These are phyloP conservation scores for Claviceps sp. DNA, from an alignment of 2,329 filamentous ascomycete genomes.

Conservation along the genomic window DNA sequence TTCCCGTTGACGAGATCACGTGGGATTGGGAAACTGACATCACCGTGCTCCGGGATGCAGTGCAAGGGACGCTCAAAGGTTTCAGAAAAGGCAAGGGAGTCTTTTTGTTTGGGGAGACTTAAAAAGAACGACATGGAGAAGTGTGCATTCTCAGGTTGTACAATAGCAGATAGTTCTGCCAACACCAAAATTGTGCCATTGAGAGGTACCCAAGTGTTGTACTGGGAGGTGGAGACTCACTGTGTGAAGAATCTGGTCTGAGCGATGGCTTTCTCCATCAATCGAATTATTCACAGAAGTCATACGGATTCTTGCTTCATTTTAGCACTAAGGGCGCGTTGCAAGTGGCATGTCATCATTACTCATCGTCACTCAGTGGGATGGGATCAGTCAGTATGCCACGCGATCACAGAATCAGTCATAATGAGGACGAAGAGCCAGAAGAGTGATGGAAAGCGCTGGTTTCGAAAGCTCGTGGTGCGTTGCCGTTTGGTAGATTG, in stretches of 20 bases:
- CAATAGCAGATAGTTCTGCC: conserved; percentile 1
- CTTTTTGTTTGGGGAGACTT: conserved; percentile 62
- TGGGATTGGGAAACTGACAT: conserved; percentile 77
- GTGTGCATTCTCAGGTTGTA: neutral
- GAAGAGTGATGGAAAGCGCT: too few relatives aligned
- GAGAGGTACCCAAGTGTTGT: neutral
- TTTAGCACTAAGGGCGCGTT: too few relatives aligned
- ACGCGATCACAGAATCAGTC: too few relatives aligned
- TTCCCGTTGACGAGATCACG: conserved; percentile 65
- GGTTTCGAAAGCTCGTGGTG: too few relatives aligned
- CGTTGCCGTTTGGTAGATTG: too few relatives aligned
- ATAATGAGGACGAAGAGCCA: too few relatives aligned
- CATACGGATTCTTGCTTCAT: too few relatives aligned
- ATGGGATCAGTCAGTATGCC: too few relatives aligned
- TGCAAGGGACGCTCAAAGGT: conserved; percentile 71
- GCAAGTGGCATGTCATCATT: too few relatives aligned
- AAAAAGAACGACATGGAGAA: neutral
- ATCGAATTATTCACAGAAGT: too few relatives aligned
- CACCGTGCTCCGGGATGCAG: conserved; percentile 53
- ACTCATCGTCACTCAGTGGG: too few relatives aligned
- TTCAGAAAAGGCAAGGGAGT: conserved; percentile 83
- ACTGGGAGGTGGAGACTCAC: neutral
- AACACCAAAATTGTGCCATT: neutral
- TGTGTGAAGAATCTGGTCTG: neutral
- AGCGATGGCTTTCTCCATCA: too few relatives aligned